Base-by-base conservation (phyloP, 2,329 filamentous ascomycete species). In the Aureobasidium vineae region DNA sequence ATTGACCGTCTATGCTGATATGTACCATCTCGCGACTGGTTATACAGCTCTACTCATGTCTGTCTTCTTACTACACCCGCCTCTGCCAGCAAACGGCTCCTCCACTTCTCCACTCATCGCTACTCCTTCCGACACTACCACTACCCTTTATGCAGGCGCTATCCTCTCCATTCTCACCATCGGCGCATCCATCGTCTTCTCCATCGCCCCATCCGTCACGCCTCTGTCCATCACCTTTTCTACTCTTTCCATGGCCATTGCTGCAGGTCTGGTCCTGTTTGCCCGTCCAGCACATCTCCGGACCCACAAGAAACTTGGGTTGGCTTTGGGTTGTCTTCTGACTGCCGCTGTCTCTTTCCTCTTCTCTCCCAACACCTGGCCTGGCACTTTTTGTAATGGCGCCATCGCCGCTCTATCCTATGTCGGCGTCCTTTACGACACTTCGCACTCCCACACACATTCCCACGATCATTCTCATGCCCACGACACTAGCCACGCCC, bases 31-130 rank as follows among this genome's bases (percentile, higher is more conserved):
- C 1, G 33, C 81, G 13, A 67, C 80, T 43, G 83, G 83, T 33
- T 83, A 85, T 68, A 52, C 80, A 31, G 78, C 81, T 23, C 73
- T 86, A 63, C 69, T 78, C 41, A 68, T 76, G 16, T 82, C 83
- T 0, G 71, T 83, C 5, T 76, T 84, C 41, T 72, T 80, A 11
- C 70, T 84, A n/a, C 81, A 80, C n/a, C 81, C 81, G 19, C 81
- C 83, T 36, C 78, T 84, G 41, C 76, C 77, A 23, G 70, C 67
- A 6, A 63, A 45, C 36, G 65, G 56, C 56, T 50, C 56, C 11
- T 59, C 59, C 6, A 54, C 66, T 2, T 67, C 66, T 8, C 52
- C 52, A n/a, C 59, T 67, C 13, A 57, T 63, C n/a, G 57, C 66
- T 28, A 47, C 57, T 50, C 43, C 40, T 19, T 33, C 68, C 28